Base-by-base conservation (phyloP, 1,284 basidiomycete species). In the Takashimella koratensis region DNA sequence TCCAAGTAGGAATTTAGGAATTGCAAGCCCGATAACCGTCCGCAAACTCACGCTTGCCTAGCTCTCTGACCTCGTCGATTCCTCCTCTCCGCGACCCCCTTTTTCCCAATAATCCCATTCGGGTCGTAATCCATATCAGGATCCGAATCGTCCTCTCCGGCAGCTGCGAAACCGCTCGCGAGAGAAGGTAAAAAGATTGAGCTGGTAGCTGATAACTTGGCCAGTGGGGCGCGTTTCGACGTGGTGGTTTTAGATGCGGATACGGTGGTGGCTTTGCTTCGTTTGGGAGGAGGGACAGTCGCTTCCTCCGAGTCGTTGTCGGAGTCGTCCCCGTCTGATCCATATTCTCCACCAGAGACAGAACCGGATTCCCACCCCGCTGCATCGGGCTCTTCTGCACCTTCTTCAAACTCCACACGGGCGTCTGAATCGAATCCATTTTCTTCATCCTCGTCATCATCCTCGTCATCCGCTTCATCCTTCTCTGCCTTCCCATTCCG, bases 51-150 rank as follows among this genome's bases (percentile, higher is more conserved):
- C 90, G 88, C 89, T 78, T 88, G 82, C 53, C 94, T 80, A 10
- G 94, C 94, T 49, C 91, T 79, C 74, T 98, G 94, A 16, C 94
- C 94, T 49, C 92, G 81, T 47, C 94, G 79, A 65, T 98, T 98
- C 79, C 92, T 96, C 75, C 84, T 84, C 16, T 78, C 76, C 4
- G 68, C 74, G 24, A 54, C 59, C 22, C 78, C 73, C 43, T 86
- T 84, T 42, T 63, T 72, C 12, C 71, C 71, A 23, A 73, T 67
- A 4, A 69, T 54, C 1, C 67, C 83, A 40, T 81, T 79, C 27
- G 81, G 79, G 47, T 78, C 80, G 60, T 87, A 86, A 23, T 77
- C 80, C 51, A 89, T 87, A 64, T 87, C 86, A 56, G 83, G 83
- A 65, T 93, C 90, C 19, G 87, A 88, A 59, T 77, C 79, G 47